Conservation (phyloP, 2,329 filamentous ascomycete species). For the Colletotrichum chlorophyti region DNA sequence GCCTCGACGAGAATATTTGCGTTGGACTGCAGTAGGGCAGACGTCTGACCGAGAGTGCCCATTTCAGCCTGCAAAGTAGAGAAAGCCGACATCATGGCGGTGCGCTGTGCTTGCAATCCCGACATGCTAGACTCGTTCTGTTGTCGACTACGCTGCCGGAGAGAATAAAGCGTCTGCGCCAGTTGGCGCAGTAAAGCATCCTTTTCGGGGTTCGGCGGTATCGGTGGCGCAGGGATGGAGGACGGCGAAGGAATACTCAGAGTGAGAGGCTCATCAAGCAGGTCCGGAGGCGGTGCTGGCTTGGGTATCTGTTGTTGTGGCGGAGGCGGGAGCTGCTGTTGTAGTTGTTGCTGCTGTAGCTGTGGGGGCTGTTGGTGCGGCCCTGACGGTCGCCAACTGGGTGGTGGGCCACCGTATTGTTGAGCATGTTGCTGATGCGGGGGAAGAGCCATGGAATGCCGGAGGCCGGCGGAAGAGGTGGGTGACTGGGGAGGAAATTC, state of each 20-base stretch:
- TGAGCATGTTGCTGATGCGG: constrained; percentile 27
- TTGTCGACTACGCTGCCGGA: constrained; percentile 71
- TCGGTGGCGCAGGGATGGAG: constrained; percentile 75
- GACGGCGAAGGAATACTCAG: constrained; percentile 55
- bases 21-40: constrained; percentile 76
- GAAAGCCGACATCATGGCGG: constrained; percentile 76
- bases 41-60: constrained; percentile 72
- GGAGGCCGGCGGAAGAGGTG: constrained; percentile 21
- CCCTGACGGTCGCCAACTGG: constrained; percentile 29
- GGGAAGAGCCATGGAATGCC: constrained; percentile 32
- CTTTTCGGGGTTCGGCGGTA: constrained; percentile 95
- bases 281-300: constrained; percentile 53
- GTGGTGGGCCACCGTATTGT: constrained; percentile 10
- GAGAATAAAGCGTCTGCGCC: constrained; percentile 70
- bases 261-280: constrained; percentile 64
- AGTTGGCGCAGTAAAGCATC: constrained; percentile 83
- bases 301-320: constrained; percentile 35
- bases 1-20: constrained; percentile 79
- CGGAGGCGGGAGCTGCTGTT: constrained; percentile 39
- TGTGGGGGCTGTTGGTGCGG: constrained; percentile 18
- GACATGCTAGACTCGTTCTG: constrained; percentile 79
- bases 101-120: constrained; percentile 79
- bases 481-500: constrained; percentile 24
- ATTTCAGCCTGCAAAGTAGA: constrained; percentile 77
- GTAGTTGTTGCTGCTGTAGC: constrained; percentile 32